Evolutionary conservation across 1,284 basidiomycete genomes (phyloP).

Genomic region (Ganoderma lingzhi): DNA sequence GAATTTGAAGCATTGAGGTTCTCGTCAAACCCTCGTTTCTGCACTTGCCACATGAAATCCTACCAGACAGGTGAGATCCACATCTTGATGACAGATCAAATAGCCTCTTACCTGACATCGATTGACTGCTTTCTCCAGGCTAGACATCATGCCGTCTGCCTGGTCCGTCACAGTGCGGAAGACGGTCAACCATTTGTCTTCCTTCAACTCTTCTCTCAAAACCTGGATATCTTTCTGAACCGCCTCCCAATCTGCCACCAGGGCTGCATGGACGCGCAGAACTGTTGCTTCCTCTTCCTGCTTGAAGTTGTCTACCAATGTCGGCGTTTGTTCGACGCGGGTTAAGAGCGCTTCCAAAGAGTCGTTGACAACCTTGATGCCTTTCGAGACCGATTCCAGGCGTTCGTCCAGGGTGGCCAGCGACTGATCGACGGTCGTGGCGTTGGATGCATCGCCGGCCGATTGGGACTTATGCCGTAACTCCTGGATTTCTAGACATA

Average conservation of each 20-base stretch:
- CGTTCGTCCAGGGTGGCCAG: slow-evolving; percentile 82
- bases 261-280: slow-evolving; percentile 73
- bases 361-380: slow-evolving; percentile 72
- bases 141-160: slow-evolving; percentile 96
- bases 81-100: neutral
- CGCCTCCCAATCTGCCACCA: slow-evolving; percentile 80
- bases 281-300: slow-evolving; percentile 59
- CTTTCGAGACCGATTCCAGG: slow-evolving; percentile 75
- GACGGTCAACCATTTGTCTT: slow-evolving; percentile 96
- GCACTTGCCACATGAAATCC: slow-evolving; percentile 87
- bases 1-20: slow-evolving; percentile 50
- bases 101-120: slow-evolving; percentile 71
- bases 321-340: slow-evolving; percentile 55
- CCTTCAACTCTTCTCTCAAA: slow-evolving; percentile 89
- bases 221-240: slow-evolving; percentile 84
- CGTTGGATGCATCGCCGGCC: slow-evolving; percentile 61
- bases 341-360: slow-evolving; percentile 67
- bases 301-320: slow-evolving; percentile 41
- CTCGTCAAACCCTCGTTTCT: slow-evolving; percentile 62
- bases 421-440: slow-evolving; percentile 77
- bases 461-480: slow-evolving; percentile 81
- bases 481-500: slow-evolving; percentile 79
- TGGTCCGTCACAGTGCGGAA: slow-evolving; percentile 93
- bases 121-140: slow-evolving; percentile 89
- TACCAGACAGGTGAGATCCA: slow-evolving; percentile 38